phyloP scores from a whole-genome alignment of 352 stramenopile genomes.

The Globisporangium camurandrum region DNA sequence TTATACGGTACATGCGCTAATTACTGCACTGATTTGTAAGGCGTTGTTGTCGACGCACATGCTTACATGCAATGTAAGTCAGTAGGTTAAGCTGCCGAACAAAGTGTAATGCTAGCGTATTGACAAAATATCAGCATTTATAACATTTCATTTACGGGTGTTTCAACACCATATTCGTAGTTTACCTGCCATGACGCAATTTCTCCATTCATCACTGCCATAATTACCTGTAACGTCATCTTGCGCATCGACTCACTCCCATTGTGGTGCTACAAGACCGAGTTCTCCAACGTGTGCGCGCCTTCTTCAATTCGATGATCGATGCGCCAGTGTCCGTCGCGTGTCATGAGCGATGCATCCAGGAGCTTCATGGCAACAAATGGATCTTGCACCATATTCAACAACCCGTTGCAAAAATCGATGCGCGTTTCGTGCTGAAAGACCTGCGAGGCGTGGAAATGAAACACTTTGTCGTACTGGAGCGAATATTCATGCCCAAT shows the following conservation, averaged over 20 bases:
- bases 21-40: too few species aligned
- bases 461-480: conserved; percentile 68
- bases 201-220: too few species aligned
- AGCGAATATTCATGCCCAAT: conserved; percentile 54
- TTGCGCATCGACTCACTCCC: too few species aligned
- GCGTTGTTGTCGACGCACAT: too few species aligned
- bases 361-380: conserved; percentile 50
- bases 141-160: too few species aligned
- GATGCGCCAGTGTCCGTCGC: conserved; percentile 44
- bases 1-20: background rate
- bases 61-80: too few species aligned
- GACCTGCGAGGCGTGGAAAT: conserved; percentile 36
- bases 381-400: conserved; percentile 40
- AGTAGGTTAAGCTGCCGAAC: too few species aligned
- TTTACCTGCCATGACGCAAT: too few species aligned
- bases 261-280: conserved; percentile 11
- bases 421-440: conserved; percentile 53
- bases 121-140: too few species aligned
- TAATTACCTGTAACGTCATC: too few species aligned
- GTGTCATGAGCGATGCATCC: conserved; percentile 45
- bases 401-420: conserved; percentile 41
- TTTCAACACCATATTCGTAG: too few species aligned
- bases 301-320: conserved; percentile 34
- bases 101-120: too few species aligned
- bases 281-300: conserved; percentile 28